Conservation (phyloP, 1,284 basidiomycete species). For the Amylostereum areolatum region DNA sequence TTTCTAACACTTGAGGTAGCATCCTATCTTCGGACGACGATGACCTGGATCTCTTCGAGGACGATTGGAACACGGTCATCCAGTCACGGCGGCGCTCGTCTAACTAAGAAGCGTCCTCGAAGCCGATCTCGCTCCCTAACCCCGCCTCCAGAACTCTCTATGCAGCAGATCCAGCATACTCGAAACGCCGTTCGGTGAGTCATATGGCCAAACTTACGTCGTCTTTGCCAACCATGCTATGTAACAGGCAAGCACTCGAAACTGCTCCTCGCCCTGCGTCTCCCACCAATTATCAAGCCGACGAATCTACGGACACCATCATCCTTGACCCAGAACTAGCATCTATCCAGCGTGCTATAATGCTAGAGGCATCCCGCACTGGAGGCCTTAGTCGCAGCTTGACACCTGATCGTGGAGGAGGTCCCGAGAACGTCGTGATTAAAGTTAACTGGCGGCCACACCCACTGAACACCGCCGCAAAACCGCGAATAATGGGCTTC, state of each 20-base stretch:
- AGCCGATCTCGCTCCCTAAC: slow-evolving; percentile 67
- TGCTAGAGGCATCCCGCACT: slow-evolving; percentile 6
- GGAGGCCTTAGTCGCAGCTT: slow-evolving; percentile 6
- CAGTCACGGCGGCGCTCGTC: slow-evolving; percentile 5
- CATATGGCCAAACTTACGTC: not conserved
- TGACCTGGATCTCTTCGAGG: slow-evolving; percentile 30
- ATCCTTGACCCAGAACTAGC: slow-evolving; percentile 57
- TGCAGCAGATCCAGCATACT: slow-evolving; percentile 44
- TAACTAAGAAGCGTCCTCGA: slow-evolving; percentile 35
- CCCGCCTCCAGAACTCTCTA: slow-evolving; percentile 57
- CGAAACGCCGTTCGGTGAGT: slow-evolving; percentile 52
- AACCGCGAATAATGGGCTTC: slow-evolving; percentile 40
- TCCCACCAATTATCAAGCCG: slow-evolving; percentile 30
- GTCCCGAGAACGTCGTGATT: slow-evolving; percentile 42
- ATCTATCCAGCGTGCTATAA: slow-evolving; percentile 38
- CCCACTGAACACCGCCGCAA: slow-evolving; percentile 39
- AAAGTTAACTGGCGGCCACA: slow-evolving; percentile 59
- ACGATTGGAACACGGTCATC: slow-evolving; percentile 8
- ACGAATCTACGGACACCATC: slow-evolving; percentile 45
- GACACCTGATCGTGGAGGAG: slow-evolving; percentile 21
- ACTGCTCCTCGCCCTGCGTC: slow-evolving; percentile 34
- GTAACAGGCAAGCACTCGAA: slow-evolving; percentile 39
- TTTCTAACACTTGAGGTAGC: slow-evolving; percentile 8
- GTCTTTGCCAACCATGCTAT: not conserved
- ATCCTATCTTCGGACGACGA: slow-evolving; percentile 45